Evolutionary conservation across 805 yeast species (phyloP), one percentile per base, ranked within the genome.

Genomic region (Priceomyces melissophilus): DNA sequence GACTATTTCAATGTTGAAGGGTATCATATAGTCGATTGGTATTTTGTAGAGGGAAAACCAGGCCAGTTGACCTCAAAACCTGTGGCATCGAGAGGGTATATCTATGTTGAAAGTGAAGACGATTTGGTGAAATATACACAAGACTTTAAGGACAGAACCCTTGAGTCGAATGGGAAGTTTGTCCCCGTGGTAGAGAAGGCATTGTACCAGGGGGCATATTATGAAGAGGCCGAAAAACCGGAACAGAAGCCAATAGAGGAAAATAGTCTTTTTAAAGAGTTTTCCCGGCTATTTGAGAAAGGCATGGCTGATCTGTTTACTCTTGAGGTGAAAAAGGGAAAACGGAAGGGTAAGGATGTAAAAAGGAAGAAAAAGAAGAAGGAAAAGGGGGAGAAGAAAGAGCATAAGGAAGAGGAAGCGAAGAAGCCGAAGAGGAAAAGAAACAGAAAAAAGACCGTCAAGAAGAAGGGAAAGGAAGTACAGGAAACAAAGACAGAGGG

Each of bases 41-140:
- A 73, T 48, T 76, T 69, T 52, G 66, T 69, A 2, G 43, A 54
- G 39, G 81, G 81, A 2, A 48, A 54, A 12, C 64, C 64, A 39
- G 58, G 75, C 34, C 53, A 52, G 45, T 61, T 60, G 13, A 71
- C 72, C 1, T 73, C 63, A 43, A 45, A 50, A 10, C 73, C 75
- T 0, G 51, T 53, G 1, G 58, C 57, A 42, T 73, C 79, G 1
- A 54, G 78, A 43, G 67, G 71, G 10, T 75, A 70, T 50, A 45
- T 72, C 2, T 41, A 45, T 10, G 66, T 75, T 42, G 60, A 58
- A 35, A 57, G 51, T n/a, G 52, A 53, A 10, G 37, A 43, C 3
- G 31, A 42, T 1, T 69, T 37, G 55, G 50, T n/a, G 44, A 47
- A n/a, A 65, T 73, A 35, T 55, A 58, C 3, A 36, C 43, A 4